Conservation (phyloP, 257 asterid genomes). For the Gentiana macrophylla region DNA sequence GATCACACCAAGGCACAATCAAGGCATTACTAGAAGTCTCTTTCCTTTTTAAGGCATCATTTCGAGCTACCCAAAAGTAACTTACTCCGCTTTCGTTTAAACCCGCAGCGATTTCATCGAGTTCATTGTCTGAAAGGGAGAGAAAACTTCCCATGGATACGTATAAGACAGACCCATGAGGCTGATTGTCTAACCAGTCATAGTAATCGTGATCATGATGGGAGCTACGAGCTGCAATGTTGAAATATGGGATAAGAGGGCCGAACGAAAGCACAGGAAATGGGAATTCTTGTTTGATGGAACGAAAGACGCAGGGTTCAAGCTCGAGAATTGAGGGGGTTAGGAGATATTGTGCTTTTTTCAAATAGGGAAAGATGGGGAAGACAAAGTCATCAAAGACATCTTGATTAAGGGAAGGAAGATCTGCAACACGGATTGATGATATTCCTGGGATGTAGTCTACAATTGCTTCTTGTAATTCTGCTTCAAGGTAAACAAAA, state of each 20-base stretch:
- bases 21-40: conserved; percentile 34
- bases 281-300: conserved; percentile 30
- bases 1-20: conserved; percentile 55
- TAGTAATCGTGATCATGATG: conserved; percentile 18
- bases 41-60: conserved; percentile 35
- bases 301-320: conserved; percentile 29
- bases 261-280: conserved; percentile 50
- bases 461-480: conserved; percentile 33
- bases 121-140: conserved; percentile 42
- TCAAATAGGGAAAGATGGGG: not conserved
- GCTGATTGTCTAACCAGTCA: conserved; percentile 47
- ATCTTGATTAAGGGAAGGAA: conserved; percentile 5
- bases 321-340: conserved; percentile 32
- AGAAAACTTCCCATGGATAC: conserved; percentile 57
- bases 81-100: conserved; percentile 38
- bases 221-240: conserved; percentile 7
- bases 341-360: conserved; percentile 34
- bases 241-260: conserved; percentile 45
- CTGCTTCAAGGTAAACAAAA: conserved; percentile 10
- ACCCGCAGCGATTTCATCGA: conserved; percentile 52
- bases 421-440: conserved; percentile 36
- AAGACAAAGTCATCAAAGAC: not conserved
- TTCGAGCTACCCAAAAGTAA: conserved; percentile 71
- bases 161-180: conserved; percentile 41
- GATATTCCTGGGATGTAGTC: conserved; percentile 38